A percentile compares a stretch with the other conserved stretches of the same genome.
These are phyloP conservation scores for Nemania sp. DNA, from an alignment of 2,329 filamentous ascomycete species.

Conservation along the genomic window DNA sequence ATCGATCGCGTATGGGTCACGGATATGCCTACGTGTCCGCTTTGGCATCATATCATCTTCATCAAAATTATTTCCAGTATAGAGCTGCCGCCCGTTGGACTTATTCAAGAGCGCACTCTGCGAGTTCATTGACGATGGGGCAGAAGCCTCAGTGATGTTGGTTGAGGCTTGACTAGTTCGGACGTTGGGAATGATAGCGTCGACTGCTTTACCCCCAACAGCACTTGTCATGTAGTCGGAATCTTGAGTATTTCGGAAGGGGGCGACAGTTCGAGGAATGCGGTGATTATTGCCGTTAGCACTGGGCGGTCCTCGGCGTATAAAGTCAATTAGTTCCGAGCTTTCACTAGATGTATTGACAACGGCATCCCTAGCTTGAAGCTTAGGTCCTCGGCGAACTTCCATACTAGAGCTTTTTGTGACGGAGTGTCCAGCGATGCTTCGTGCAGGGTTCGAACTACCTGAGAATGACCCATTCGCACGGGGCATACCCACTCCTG, in stretches of 20 bases:
- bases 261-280: slow-evolving; percentile 85
- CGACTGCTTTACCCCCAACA: slow-evolving; percentile 67
- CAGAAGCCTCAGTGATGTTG: slow-evolving; percentile 68
- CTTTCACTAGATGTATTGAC: slow-evolving; percentile 74
- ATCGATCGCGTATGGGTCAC: slow-evolving; percentile 95
- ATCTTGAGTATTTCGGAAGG: slow-evolving; percentile 87
- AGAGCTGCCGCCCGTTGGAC: slow-evolving; percentile 54
- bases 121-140: slow-evolving; percentile 77
- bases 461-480: slow-evolving; percentile 46
- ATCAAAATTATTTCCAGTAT: slow-evolving; percentile 56
- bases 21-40: slow-evolving; percentile 80
- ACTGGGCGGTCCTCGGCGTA: slow-evolving; percentile 83
- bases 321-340: slow-evolving; percentile 94
- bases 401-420: slow-evolving; percentile 55
- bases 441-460: slow-evolving; percentile 47
- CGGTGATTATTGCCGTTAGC: slow-evolving; percentile 70
- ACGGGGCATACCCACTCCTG: slow-evolving; percentile 53
- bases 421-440: slow-evolving; percentile 49
- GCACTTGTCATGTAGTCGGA: slow-evolving; percentile 76
- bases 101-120: slow-evolving; percentile 74
- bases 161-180: slow-evolving; percentile 69
- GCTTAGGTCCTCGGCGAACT: slow-evolving; percentile 60
- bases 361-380: slow-evolving; percentile 78
- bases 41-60: slow-evolving; percentile 71
- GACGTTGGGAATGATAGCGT: slow-evolving; percentile 68